A percentile compares a stretch with the other conserved stretches of the same genome.
These are phyloP conservation scores for Begonia masoniana DNA, from an alignment of 306 rosid genomes.

Conservation along the genomic window DNA sequence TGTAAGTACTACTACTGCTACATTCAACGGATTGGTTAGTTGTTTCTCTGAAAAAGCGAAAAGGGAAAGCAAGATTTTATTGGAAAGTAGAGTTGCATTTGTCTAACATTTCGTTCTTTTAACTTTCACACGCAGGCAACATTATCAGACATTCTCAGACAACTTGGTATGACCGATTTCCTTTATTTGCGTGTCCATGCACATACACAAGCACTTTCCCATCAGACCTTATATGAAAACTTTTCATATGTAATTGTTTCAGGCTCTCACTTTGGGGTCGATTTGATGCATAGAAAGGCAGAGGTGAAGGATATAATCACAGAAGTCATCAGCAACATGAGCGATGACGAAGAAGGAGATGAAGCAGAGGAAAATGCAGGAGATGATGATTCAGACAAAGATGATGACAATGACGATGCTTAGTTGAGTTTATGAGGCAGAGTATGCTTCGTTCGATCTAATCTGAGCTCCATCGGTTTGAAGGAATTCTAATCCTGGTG, in stretches of 20 bases:
- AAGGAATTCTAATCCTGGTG: too few relatives aligned
- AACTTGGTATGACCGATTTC: slow-evolving; percentile 56
- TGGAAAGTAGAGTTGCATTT: not conserved
- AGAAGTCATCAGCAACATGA: slow-evolving; percentile 90
- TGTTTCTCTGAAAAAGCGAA: not conserved
- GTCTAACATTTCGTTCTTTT: slow-evolving; percentile 6
- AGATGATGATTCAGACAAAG: slow-evolving; percentile 39
- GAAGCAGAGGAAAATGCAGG: slow-evolving; percentile 46
- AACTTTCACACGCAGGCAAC: slow-evolving; percentile 60
- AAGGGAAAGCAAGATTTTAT: not conserved
- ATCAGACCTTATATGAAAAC: slow-evolving; percentile 2
- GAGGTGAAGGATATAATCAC: slow-evolving; percentile 95
- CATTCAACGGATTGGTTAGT: not conserved
- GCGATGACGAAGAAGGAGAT: slow-evolving; percentile 82
- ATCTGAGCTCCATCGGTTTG: too few relatives aligned
- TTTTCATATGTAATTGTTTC: slow-evolving; percentile 11
- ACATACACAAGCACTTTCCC: too few relatives aligned
- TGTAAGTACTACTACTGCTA: slow-evolving; percentile 30
- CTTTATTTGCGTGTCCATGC: not conserved
- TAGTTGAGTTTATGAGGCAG: slow-evolving; percentile 11
- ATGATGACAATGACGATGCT: slow-evolving; percentile 20
- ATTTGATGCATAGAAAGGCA: slow-evolving; percentile 94
- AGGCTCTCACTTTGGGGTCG: slow-evolving; percentile 83
- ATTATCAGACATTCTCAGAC: slow-evolving; percentile 85
- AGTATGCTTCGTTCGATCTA: too few relatives aligned